phyloP scores from a whole-genome alignment of 345 rosid genomes.

The Citrus unshiu region DNA sequence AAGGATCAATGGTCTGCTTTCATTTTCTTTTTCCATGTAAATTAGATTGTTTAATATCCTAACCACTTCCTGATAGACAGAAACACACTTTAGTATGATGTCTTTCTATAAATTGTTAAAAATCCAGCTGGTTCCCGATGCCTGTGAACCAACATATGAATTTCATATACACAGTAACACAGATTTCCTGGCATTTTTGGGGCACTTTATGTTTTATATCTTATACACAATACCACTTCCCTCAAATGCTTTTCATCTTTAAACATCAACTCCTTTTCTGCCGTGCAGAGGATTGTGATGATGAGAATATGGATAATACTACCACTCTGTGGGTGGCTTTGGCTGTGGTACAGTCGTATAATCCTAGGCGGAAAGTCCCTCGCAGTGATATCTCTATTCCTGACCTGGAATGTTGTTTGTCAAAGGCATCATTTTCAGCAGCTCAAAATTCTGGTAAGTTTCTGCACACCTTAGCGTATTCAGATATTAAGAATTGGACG shows the following conservation, averaged over 20 bases:
- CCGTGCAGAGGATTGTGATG: slow-evolving; percentile 36
- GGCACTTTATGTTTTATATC: neutral
- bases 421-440: slow-evolving; percentile 65
- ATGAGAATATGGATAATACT: slow-evolving; percentile 25
- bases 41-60: neutral
- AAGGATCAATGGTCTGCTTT: slow-evolving; percentile 48
- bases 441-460: slow-evolving; percentile 61
- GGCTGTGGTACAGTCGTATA: slow-evolving; percentile 75
- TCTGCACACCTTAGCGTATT: neutral
- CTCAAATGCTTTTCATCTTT: neutral
- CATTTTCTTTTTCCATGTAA: neutral
- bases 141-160: neutral
- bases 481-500: neutral
- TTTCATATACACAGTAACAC: neutral
- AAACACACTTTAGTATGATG: neutral
- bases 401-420: slow-evolving; percentile 70
- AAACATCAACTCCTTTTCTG: neutral
- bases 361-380: slow-evolving; percentile 64
- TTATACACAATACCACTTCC: neutral
- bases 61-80: neutral
- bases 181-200: neutral
- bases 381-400: slow-evolving; percentile 66
- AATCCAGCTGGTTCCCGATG: neutral
- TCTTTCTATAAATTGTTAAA: neutral
- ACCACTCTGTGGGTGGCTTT: slow-evolving; percentile 63